phyloP scores from a whole-genome alignment of 2,329 filamentous ascomycete genomes.

The Colletotrichum filicis region DNA sequence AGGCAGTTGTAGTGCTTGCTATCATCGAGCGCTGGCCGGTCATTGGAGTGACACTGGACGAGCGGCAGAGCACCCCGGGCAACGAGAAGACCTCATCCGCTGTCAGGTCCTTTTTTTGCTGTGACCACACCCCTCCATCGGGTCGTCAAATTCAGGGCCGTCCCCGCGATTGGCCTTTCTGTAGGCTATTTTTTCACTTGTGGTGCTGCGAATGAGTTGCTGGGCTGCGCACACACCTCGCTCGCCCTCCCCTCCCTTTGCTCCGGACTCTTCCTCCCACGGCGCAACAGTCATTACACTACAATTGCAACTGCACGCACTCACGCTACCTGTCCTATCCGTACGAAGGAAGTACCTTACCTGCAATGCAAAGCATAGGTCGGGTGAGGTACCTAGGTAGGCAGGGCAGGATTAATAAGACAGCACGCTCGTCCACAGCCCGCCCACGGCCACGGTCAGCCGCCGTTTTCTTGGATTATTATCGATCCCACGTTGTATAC shows the following conservation, averaged over 20 bases:
- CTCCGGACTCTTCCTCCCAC: slow-evolving; percentile 18
- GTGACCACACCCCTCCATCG: slow-evolving; percentile 27
- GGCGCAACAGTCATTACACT: not conserved
- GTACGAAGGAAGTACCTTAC: not conserved
- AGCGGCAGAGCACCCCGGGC: slow-evolving; percentile 32
- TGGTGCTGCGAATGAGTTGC: not conserved
- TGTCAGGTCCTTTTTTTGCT: slow-evolving; percentile 28
- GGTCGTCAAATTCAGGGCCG: not conserved
- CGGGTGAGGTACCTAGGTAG: not conserved
- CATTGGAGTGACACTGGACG: slow-evolving; percentile 32
- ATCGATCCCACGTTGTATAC: slow-evolving; percentile 1
- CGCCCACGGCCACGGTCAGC: not conserved
- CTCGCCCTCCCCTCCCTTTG: slow-evolving; percentile 9
- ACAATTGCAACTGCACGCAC: not conserved
- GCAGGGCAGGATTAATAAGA: slow-evolving; percentile 24
- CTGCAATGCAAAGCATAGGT: not conserved
- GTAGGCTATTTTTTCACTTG: not conserved
- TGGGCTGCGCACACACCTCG: slow-evolving; percentile 30
- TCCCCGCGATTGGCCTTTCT: slow-evolving; percentile 20
- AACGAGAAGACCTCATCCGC: slow-evolving; percentile 31
- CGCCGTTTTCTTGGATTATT: not conserved
- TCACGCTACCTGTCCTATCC: not conserved
- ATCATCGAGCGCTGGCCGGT: slow-evolving; percentile 8
- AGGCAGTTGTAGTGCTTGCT: not conserved
- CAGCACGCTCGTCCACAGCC: slow-evolving; percentile 11